phyloP scores from a whole-genome alignment of 768 basidiomycete species.

The Mrakia frigida region DNA sequence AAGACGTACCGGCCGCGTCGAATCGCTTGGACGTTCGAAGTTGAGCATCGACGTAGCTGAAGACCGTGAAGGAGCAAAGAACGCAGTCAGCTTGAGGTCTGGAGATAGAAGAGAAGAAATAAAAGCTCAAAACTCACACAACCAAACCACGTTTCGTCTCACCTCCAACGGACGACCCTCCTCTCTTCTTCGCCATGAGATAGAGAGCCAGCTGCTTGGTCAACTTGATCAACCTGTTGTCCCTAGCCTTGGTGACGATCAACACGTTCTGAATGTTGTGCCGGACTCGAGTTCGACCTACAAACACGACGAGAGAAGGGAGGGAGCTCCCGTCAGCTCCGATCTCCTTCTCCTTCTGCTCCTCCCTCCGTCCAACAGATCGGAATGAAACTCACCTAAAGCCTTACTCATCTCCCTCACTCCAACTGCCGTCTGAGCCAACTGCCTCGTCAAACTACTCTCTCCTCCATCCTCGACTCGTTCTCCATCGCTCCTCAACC shows the following conservation, averaged over 20 bases:
- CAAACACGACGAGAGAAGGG: neutral
- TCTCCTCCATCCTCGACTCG: constrained; percentile 48
- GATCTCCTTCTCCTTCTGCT: neutral
- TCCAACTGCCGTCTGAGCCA: constrained; percentile 94
- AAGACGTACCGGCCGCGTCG: constrained; percentile 58
- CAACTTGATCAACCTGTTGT: constrained; percentile 91
- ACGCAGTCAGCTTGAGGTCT: constrained; percentile 39
- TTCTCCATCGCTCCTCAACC: constrained; percentile 62
- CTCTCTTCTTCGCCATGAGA: constrained; percentile 72
- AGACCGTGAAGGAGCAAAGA: constrained; percentile 41
- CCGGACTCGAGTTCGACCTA: constrained; percentile 85
- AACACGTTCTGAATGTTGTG: constrained; percentile 88
- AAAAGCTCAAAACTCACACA: constrained; percentile 55
- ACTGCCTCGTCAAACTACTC: constrained; percentile 74
- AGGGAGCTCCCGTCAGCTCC: neutral
- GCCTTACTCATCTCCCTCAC: constrained; percentile 99
- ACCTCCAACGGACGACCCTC: constrained; percentile 12
- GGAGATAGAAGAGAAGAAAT: constrained; percentile 31
- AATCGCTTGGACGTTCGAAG: constrained; percentile 83
- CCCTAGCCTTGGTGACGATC: constrained; percentile 94
- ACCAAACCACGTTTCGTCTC: constrained; percentile 62
- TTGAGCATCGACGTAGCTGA: constrained; percentile 90
- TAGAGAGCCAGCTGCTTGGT: constrained; percentile 91
- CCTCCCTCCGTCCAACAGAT: neutral
- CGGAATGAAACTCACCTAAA: constrained; percentile 57